Evolutionary conservation across 192 early-diverging fungal genomes (phyloP).

Genomic region (Entophlyctis luteolus): DNA sequence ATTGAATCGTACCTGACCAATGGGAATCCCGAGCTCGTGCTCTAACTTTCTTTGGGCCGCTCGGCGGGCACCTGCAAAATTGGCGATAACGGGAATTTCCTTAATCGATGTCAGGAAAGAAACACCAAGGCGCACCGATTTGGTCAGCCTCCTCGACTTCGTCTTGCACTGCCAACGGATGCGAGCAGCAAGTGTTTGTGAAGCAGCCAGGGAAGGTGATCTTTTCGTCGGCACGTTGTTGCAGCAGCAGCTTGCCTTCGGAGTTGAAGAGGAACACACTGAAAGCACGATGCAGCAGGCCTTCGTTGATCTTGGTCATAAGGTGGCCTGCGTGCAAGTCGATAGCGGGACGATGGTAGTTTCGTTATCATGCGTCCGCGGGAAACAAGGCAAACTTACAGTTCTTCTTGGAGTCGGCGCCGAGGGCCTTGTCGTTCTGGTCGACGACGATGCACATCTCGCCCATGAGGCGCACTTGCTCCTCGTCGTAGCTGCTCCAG

Average conservation of each 20-base stretch:
- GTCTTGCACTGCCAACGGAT: conserved; percentile 75
- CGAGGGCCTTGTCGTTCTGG: conserved; percentile 77
- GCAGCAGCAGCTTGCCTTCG: conserved; percentile 80
- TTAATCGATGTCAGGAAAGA: neutral
- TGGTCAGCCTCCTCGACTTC: conserved; percentile 80
- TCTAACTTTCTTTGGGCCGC: conserved; percentile 92
- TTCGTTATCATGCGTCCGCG: neutral
- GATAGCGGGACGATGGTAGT: neutral
- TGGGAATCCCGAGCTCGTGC: conserved; percentile 89
- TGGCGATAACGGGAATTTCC: neutral
- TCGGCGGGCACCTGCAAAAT: conserved; percentile 62
- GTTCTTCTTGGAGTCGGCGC: conserved; percentile 85
- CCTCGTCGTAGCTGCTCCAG: conserved; percentile 40
- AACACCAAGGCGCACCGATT: conserved; percentile 45
- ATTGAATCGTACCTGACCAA: conserved; percentile 2
- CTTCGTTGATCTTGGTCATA: conserved; percentile 88
- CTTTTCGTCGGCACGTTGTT: conserved; percentile 93
- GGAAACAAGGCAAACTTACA: conserved; percentile 50
- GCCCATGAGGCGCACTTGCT: conserved; percentile 82
- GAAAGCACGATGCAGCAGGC: conserved; percentile 93
- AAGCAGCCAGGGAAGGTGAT: conserved; percentile 96
- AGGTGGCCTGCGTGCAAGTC: conserved; percentile 68
- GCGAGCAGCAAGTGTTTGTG: conserved; percentile 99
- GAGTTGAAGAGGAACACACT: conserved; percentile 92
- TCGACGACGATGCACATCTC: conserved; percentile 97